A percentile compares a stretch with the other conserved stretches of the same genome.
Conservation (phyloP, 352 stramenopile genomes). For the Phytopythium montanum region DNA sequence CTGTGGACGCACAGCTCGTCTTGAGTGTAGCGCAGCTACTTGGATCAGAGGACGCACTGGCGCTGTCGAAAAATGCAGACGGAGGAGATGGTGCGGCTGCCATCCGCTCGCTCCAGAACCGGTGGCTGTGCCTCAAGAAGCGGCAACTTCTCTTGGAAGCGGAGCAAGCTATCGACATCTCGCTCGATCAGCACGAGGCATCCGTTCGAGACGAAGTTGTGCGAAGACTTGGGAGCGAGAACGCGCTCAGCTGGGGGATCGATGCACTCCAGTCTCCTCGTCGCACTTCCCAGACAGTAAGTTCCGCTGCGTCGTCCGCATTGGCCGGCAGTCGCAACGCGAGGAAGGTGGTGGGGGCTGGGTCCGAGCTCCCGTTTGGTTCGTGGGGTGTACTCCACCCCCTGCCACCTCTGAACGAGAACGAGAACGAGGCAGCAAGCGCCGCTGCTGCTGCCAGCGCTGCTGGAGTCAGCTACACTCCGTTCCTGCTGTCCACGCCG, state of each 20-base stretch:
- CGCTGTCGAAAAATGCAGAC: conserved; percentile 19
- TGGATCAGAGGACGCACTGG: conserved; percentile 46
- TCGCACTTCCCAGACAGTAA: conserved; percentile 14
- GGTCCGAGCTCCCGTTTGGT: conserved; percentile 49
- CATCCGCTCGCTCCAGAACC: conserved; percentile 40
- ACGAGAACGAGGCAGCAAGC: conserved; percentile 27
- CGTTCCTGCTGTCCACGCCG: conserved; percentile 66
- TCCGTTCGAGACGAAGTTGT: conserved; percentile 61
- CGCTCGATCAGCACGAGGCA: conserved; percentile 60
- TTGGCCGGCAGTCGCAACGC: background rate
- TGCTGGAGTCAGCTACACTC: conserved; percentile 36
- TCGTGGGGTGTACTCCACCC: conserved; percentile 72
- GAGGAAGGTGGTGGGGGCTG: conserved; percentile 3
- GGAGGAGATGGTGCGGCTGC: conserved; percentile 10
- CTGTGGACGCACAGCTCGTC: conserved; percentile 59
- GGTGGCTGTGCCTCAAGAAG: conserved; percentile 72
- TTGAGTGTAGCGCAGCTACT: conserved; percentile 54
- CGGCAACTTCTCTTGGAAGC: conserved; percentile 66
- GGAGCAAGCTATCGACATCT: conserved; percentile 65
- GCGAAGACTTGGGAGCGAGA: conserved; percentile 65
- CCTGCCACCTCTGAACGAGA: conserved; percentile 69
- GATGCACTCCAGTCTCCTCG: conserved; percentile 81
- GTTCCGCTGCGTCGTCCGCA: background rate
- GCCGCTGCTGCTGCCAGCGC: conserved; percentile 7
- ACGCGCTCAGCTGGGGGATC: conserved; percentile 76